Evolutionary conservation across 2,329 filamentous ascomycete species (phyloP).

Genomic region (Scopulariopsis brevicaulis): DNA sequence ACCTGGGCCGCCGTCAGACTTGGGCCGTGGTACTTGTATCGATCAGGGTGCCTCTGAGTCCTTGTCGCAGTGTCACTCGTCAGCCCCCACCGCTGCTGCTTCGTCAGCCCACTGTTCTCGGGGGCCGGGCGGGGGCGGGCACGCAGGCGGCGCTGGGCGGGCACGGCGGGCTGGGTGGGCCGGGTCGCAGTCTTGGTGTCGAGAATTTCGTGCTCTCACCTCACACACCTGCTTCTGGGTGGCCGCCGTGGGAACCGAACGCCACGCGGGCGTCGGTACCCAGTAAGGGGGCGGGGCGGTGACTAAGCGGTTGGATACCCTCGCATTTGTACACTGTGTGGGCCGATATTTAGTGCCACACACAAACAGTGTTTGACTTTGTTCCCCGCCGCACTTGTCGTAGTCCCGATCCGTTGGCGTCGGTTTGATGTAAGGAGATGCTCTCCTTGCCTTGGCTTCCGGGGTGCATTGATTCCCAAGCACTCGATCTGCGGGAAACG

Average conservation of each 20-base stretch:
- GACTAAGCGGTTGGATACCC: not conserved
- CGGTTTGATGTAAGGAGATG: not conserved
- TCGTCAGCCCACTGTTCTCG: too few relatives aligned
- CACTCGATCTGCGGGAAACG: not conserved
- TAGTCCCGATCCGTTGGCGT: not conserved
- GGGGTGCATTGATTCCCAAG: not conserved
- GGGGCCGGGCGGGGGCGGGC: too few relatives aligned
- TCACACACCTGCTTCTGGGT: too few relatives aligned
- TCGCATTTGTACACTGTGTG: not conserved
- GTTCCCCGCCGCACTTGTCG: not conserved
- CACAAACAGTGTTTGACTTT: not conserved
- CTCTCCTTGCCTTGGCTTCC: not conserved
- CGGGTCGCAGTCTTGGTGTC: not conserved
- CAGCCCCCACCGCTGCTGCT: too few relatives aligned
- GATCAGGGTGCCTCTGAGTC: not conserved
- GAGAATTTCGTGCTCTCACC: not conserved
- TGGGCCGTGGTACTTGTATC: not conserved
- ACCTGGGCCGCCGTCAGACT: not conserved
- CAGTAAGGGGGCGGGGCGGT: not conserved
- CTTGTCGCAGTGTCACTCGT: too few relatives aligned
- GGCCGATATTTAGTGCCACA: not conserved
- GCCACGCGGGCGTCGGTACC: not conserved
- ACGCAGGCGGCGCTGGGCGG: too few relatives aligned
- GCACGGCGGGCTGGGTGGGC: not conserved
- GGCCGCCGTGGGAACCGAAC: not conserved